Evolutionary conservation across 139 green algal species (phyloP), one percentile per base, ranked within the genome.

Genomic region (Chlamydomonas asymmetrica): DNA sequence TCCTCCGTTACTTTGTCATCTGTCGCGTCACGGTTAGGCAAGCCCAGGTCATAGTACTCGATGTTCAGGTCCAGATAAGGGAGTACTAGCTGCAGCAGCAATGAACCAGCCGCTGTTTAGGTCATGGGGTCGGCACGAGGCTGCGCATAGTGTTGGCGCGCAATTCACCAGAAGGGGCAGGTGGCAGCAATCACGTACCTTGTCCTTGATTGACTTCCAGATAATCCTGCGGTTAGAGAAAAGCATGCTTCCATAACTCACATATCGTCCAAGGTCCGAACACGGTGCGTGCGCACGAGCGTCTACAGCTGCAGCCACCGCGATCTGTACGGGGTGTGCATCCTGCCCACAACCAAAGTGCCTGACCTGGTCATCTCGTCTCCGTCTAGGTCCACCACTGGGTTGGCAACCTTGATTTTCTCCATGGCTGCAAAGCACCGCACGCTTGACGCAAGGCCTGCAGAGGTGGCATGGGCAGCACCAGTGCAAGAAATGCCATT

Each of bases 321-420:
- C n/a, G n/a, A n/a, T n/a, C n/a, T n/a, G n/a, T n/a, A n/a, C n/a
- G n/a, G n/a, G n/a, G n/a, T n/a, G n/a, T n/a, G n/a, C n/a, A n/a
- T n/a, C n/a, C n/a, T 68, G 20, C 61, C 20, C 20, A 73, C 81
- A 62, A 31, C 70, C 70, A 68, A 29, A 49, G 23, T 29, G 37
- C 52, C 71, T 3, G 67, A 92, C 86, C 92, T 84, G 13, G 94
- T 97, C 93, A 98, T 97, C 80, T 97, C 92, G 69, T 98, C 92
- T 29, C 95, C 95, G 87, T 98, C 95, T 32, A 98, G 86, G 54
- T 98, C 95, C 34, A 98, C 94, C 8, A 98, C 87, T 0, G 94
- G 93, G 61, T 97, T 97, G 22, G 77, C 75, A 16, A 98, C 93
- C 69, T 91, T 89, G 74, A 97, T 97, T 59, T 92, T 95, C 45